These are phyloP conservation scores for Penicillium bovifimosum DNA, from an alignment of 495 filamentous ascomycete genomes.

Conservation along the genomic window DNA sequence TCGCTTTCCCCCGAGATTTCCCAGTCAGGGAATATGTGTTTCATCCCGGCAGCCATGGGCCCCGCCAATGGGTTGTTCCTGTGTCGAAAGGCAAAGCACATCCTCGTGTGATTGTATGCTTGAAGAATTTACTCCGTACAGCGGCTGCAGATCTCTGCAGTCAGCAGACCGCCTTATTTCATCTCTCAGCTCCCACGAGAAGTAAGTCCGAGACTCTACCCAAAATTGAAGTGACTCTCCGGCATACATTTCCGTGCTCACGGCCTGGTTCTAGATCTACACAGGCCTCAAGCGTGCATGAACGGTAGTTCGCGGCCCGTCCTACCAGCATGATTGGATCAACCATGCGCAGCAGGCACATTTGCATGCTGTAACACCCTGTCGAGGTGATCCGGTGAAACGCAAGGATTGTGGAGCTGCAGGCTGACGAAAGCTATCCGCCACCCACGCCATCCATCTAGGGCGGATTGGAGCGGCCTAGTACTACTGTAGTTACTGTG, in stretches of 20 bases:
- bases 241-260: neutral
- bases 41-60: neutral
- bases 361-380: neutral
- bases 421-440: neutral
- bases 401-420: constrained; percentile 2
- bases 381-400: neutral
- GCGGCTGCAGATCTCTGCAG: neutral
- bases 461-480: neutral
- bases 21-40: neutral
- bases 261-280: neutral
- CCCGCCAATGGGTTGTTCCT: constrained; percentile 5
- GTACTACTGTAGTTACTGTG: no score
- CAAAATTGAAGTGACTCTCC: neutral
- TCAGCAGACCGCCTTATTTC: no score
- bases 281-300: constrained; percentile 17
- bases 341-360: neutral
- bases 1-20: neutral
- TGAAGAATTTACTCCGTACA: neutral
- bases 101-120: constrained; percentile 4
- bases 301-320: constrained; percentile 20
- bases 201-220: neutral
- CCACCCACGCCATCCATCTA: neutral
- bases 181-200: neutral
- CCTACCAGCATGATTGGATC: neutral
- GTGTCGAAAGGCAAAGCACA: neutral